Evolutionary conservation across 139 green algal genomes (phyloP), one percentile per base, ranked within the genome.

Genomic region (Tetraselmis striata): DNA sequence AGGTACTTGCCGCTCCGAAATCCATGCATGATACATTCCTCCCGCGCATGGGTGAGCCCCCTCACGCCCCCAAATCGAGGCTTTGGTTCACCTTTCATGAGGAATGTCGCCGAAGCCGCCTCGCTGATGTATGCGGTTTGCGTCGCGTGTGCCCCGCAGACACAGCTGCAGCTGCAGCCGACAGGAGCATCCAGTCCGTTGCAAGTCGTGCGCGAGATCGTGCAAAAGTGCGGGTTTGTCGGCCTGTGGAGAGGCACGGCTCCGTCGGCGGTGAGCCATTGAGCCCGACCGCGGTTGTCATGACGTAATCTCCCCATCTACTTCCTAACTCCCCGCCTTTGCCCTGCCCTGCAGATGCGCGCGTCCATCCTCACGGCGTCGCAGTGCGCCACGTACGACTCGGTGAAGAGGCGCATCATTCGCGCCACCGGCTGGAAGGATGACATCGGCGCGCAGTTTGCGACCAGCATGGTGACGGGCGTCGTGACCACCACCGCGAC

Each of bases 401-500:
- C 95, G 85, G 87, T 94, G 28, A 96, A 95, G 79, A 58, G 81
- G 25, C 28, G 74, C 2, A 81, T 92, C 30, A 89, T 86, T 31
- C 80, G 78, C 2, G 58, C 79, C 5, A 91, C 88, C 2, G 88
- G 90, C 23, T 92, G 83, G 86, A 79, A 80, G 0, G 92, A 96
- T 76, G 83, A 81, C 32, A 18, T 95, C 30, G 30, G 32, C 22
- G 87, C 89, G 1, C 91, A 95, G 25, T 27, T 92, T 29, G 87
- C 76, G 31, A 86, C 88, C 58, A 92, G 83, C 81, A 92, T 93
- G 87, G 79, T 97, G 2, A 89, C 95, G 22, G 95, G 95, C 23
- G 81, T 98, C 25, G 93, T 96, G 23, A 97, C 95, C 2, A 98
- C 95, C 1, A 97, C 93, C 0, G 91, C 93, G 29, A 97, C 92